These are phyloP conservation scores for Candida insectorum DNA, from an alignment of 805 yeast species.

Conservation along the genomic window DNA sequence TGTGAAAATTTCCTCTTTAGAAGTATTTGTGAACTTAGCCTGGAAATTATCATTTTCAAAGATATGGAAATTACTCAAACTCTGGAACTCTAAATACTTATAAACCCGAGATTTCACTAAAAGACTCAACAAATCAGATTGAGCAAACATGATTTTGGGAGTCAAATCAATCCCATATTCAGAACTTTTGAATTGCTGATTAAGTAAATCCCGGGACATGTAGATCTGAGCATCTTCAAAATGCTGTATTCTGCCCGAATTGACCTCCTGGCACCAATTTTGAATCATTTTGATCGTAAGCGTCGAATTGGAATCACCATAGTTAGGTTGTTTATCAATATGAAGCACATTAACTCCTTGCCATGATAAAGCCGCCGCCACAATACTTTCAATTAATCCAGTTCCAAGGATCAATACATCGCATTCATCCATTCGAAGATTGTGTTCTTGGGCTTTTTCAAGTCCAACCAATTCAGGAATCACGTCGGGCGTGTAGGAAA, in stretches of 20 bases:
- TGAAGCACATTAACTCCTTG: slow-evolving; percentile 95
- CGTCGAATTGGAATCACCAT: slow-evolving; percentile 87
- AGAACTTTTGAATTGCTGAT: slow-evolving; percentile 37
- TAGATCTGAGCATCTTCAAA: slow-evolving; percentile 75
- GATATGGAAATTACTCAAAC: slow-evolving; percentile 86
- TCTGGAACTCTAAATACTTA: slow-evolving; percentile 88
- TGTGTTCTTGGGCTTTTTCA: slow-evolving; percentile 65
- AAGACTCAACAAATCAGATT: slow-evolving; percentile 78
- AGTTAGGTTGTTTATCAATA: slow-evolving; percentile 77
- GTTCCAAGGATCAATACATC: slow-evolving; percentile 93
- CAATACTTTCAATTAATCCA: slow-evolving; percentile 80
- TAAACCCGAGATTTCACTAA: slow-evolving; percentile 83
- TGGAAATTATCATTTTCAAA: slow-evolving; percentile 89
- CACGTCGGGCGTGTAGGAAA: slow-evolving; percentile 39
- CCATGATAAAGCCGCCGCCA: slow-evolving; percentile 96
- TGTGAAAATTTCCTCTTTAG: slow-evolving; percentile 89
- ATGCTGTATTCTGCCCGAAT: slow-evolving; percentile 40
- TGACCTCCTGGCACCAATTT: slow-evolving; percentile 76
- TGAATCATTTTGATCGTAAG: slow-evolving; percentile 82
- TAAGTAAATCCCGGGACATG: slow-evolving; percentile 61
- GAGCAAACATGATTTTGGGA: slow-evolving; percentile 85
- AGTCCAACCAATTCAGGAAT: slow-evolving; percentile 76
- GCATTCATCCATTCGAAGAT: slow-evolving; percentile 60
- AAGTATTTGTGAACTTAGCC: slow-evolving; percentile 60
- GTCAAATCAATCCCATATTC: slow-evolving; percentile 86